phyloP scores from a whole-genome alignment of 2,329 filamentous ascomycete genomes.

The Beauveria caledonica region DNA sequence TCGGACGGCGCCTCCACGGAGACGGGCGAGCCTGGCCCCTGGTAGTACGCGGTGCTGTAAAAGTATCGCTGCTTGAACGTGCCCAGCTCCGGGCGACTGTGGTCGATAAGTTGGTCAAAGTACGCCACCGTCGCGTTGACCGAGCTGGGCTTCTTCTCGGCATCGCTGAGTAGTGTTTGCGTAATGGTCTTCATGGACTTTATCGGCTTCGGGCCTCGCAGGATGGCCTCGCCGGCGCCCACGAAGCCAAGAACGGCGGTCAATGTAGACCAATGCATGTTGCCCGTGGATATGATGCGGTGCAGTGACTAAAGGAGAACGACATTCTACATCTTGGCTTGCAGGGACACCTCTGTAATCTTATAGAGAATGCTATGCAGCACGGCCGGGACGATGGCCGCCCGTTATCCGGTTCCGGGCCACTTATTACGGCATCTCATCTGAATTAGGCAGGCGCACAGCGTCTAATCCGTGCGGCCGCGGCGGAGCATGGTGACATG shows the following conservation, averaged over 20 bases:
- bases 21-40: slow-evolving; percentile 67
- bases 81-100: slow-evolving; percentile 44
- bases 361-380: not conserved
- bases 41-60: slow-evolving; percentile 68
- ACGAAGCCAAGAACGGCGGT: not conserved
- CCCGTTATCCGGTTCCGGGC: not conserved
- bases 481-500: not conserved
- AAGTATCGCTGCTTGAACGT: slow-evolving; percentile 68
- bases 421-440: not conserved
- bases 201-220: not conserved
- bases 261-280: not conserved
- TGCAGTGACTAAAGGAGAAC: not conserved
- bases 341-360: not conserved
- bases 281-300: not conserved
- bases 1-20: slow-evolving; percentile 62
- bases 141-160: not conserved
- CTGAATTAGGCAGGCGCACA: not conserved
- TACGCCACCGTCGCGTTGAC: slow-evolving; percentile 10
- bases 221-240: not conserved
- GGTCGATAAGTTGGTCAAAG: slow-evolving; percentile 52
- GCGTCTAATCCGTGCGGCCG: not conserved
- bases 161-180: not conserved
- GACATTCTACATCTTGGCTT: not conserved
- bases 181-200: not conserved
- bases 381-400: not conserved